Evolutionary conservation across 257 asterid species (phyloP).

Genomic region (Lantana camara): DNA sequence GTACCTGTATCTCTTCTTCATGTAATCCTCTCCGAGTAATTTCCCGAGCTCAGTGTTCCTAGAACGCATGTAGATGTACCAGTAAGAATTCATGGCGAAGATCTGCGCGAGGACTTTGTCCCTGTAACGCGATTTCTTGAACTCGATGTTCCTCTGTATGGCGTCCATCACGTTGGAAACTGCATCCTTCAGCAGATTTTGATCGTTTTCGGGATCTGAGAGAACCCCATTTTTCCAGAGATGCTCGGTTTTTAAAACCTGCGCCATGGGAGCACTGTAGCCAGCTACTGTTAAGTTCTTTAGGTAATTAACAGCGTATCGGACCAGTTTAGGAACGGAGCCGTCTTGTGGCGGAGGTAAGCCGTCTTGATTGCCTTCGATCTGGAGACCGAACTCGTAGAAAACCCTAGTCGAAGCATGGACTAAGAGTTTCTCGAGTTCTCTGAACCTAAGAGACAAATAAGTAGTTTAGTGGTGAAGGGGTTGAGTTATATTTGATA

Average conservation of each 20-base stretch:
- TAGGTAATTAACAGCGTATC: slow-evolving; percentile 74
- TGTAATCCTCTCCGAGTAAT: slow-evolving; percentile 61
- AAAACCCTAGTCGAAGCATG: slow-evolving; percentile 68
- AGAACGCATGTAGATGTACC: slow-evolving; percentile 84
- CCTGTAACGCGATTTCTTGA: slow-evolving; percentile 49
- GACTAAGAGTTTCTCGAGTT: slow-evolving; percentile 68
- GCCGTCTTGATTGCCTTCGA: slow-evolving; percentile 71
- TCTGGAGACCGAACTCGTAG: slow-evolving; percentile 77
- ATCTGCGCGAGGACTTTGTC: slow-evolving; percentile 58
- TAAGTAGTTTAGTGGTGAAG: too few relatives aligned
- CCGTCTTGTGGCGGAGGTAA: slow-evolving; percentile 72
- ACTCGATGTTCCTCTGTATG: slow-evolving; percentile 62
- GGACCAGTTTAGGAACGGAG: slow-evolving; percentile 71
- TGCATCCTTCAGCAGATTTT: slow-evolving; percentile 55
- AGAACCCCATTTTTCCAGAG: slow-evolving; percentile 64
- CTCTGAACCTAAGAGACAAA: too few relatives aligned
- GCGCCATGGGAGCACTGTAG: slow-evolving; percentile 55
- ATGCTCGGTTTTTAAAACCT: slow-evolving; percentile 60
- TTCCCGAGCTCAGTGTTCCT: slow-evolving; percentile 60
- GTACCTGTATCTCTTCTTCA: slow-evolving; percentile 60
- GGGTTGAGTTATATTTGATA: too few relatives aligned
- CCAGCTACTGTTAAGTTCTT: slow-evolving; percentile 54
- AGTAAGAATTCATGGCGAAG: slow-evolving; percentile 67
- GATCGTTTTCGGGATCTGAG: slow-evolving; percentile 44
- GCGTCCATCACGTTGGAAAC: slow-evolving; percentile 78